Base-by-base conservation (phyloP, 1,284 basidiomycete species). In the Pseudozyma sp. region DNA sequence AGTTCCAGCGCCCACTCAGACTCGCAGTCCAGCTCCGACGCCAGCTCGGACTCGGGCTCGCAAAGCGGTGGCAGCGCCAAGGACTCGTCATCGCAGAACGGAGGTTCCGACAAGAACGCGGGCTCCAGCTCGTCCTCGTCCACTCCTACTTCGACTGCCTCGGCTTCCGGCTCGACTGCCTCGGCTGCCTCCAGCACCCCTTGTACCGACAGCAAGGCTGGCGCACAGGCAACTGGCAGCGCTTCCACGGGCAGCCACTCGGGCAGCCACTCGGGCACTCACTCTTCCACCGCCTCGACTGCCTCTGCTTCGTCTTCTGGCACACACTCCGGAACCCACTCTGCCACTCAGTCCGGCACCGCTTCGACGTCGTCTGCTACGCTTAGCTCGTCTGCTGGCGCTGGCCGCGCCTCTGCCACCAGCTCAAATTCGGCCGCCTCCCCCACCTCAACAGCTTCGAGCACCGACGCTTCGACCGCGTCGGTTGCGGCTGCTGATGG, bases 91-190 rank as follows among this genome's bases (percentile, higher is more conserved):
- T 42, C 40, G 40, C 40, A 42, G 40, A n/a, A 42, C 16, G 40
- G n/a, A 7, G 40, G 40, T 31, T 55, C 61, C 33, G 31, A 24
- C 49, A 24, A 19, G 14, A 30, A 34, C 37, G 39, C 45, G 9
- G 37, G 35, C 37, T 54, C 59, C 8, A 46, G 45, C 4, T 49
- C 50, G 44, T 47, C 43, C 17, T 43, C 61, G 8, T 50, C 68
- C n/a, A 47, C 31, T 54, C 59, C 68, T 35, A 58, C 11, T 56
- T 60, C 59, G 54, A 59, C 59, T 11, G 42, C 58, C 39, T 66
- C 58, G 34, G 53, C 52, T 19, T 68, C 55, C 5, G 29, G 31
- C 31, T 54, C 68, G 10, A 19, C 58, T 34, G 29, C 44, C 5
- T 54, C 65, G 16, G 30, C 56, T 13, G 46, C 59, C 19, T 60